A percentile compares a stretch with the other conserved stretches of the same genome.
Evolutionary conservation across 257 asterid genomes (phyloP).

Genomic region (Solanum lycopersicoides): DNA sequence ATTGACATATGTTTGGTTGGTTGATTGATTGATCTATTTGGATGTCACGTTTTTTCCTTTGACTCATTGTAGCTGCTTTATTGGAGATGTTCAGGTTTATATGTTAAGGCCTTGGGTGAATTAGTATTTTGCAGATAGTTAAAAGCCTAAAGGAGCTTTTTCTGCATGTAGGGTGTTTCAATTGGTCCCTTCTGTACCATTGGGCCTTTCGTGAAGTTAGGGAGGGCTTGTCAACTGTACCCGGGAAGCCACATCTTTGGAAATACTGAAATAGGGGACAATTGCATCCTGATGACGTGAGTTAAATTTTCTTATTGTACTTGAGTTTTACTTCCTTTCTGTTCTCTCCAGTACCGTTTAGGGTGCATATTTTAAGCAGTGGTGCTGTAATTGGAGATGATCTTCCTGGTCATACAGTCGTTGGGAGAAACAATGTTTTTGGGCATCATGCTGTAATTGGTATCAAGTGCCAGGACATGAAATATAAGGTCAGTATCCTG

Average conservation of each 20-base stretch:
- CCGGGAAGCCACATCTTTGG: conserved; percentile 88
- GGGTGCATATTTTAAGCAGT: conserved; percentile 22
- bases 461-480: conserved; percentile 82
- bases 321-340: background rate
- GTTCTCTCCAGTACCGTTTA: background rate
- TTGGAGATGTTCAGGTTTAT: background rate
- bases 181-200: conserved; percentile 83
- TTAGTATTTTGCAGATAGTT: conserved; percentile 3
- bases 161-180: conserved; percentile 59
- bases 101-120: background rate
- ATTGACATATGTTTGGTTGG: background rate
- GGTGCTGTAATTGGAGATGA: conserved; percentile 95
- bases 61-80: background rate
- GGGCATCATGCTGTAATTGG: conserved; percentile 94
- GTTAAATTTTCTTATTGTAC: conserved; percentile 5
- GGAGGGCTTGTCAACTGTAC: conserved; percentile 52
- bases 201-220: conserved; percentile 74
- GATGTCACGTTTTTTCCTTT: background rate
- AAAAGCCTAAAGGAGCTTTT: background rate
- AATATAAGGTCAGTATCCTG: conserved; percentile 49
- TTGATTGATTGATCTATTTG: background rate
- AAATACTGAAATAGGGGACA: conserved; percentile 66
- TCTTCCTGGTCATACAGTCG: conserved; percentile 72
- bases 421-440: conserved; percentile 68
- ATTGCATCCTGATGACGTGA: conserved; percentile 73